These are phyloP conservation scores for Ailanthus altissimus DNA, from an alignment of 345 rosid species.

Conservation along the genomic window DNA sequence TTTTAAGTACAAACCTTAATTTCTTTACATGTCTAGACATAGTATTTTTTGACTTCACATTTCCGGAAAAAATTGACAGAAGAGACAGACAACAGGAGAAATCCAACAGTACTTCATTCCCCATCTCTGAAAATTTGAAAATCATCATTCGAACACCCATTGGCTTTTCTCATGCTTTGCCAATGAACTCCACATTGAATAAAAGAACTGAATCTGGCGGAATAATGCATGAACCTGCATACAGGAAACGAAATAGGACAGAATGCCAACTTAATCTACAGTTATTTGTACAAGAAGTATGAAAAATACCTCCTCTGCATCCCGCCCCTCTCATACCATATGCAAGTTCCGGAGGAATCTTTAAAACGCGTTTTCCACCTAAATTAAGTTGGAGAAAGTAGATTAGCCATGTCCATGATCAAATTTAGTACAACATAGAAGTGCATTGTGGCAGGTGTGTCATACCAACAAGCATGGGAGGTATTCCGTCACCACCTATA, in stretches of 20 bases:
- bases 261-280: background rate
- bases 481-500: slow-evolving; percentile 78
- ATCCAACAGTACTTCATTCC: too few species aligned
- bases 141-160: background rate
- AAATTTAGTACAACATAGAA: background rate
- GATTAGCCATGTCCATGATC: background rate
- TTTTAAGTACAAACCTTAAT: background rate
- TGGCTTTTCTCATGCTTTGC: slow-evolving; percentile 53
- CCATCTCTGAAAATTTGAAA: background rate
- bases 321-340: slow-evolving; percentile 94
- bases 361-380: slow-evolving; percentile 76
- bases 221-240: slow-evolving; percentile 85
- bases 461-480: slow-evolving; percentile 90
- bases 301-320: slow-evolving; percentile 73
- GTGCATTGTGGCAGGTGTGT: too few species aligned
- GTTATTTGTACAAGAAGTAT: too few species aligned
- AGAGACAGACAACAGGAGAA: too few species aligned
- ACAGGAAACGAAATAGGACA: too few species aligned
- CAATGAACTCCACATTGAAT: slow-evolving; percentile 82
- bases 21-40: background rate
- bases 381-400: background rate
- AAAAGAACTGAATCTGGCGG: slow-evolving; percentile 85
- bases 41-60: too few species aligned
- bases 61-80: too few species aligned
- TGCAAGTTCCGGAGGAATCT: slow-evolving; percentile 78